These are phyloP conservation scores for Crithidia bombi DNA, from an alignment of 208 protist genomes.

Conservation along the genomic window DNA sequence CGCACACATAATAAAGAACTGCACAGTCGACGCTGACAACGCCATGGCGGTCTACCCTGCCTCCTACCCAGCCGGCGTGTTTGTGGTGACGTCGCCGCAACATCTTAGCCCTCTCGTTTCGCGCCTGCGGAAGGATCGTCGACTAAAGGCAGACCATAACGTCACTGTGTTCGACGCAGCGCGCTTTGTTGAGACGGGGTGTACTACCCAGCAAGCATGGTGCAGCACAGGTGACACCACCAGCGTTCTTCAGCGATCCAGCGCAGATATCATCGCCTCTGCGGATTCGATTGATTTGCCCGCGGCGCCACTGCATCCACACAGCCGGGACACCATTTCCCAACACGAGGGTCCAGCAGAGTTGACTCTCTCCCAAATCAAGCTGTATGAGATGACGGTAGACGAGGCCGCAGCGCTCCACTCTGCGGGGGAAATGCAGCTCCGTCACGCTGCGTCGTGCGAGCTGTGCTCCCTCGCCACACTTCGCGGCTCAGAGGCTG, in stretches of 20 bases:
- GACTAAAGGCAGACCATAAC: slow-evolving; percentile 48
- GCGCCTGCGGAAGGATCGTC: slow-evolving; percentile 25
- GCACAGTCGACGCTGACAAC: not conserved
- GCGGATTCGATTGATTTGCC: too few relatives aligned
- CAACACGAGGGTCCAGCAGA: not conserved
- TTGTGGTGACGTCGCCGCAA: slow-evolving; percentile 36
- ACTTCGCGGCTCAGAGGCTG: not conserved
- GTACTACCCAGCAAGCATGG: too few relatives aligned
- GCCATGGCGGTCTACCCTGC: not conserved
- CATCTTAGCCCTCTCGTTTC: slow-evolving; percentile 41
- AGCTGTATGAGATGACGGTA: not conserved
- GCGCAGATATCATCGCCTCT: not conserved
- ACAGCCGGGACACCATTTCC: not conserved
- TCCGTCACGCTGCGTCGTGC: not conserved
- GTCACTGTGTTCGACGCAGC: slow-evolving; percentile 50
- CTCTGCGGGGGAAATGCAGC: not conserved
- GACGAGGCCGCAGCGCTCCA: not conserved
- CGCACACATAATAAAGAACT: not conserved
- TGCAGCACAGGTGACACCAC: not conserved
- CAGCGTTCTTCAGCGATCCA: not conserved
- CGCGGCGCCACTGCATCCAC: too few relatives aligned
- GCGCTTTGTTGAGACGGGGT: slow-evolving; percentile 16
- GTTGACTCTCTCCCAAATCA: not conserved
- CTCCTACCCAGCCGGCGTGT: slow-evolving; percentile 49
- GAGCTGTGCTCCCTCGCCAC: slow-evolving; percentile 14